Base-by-base conservation (phyloP, 2,329 filamentous ascomycete genomes). In the Aspergillus costaricaensis region DNA sequence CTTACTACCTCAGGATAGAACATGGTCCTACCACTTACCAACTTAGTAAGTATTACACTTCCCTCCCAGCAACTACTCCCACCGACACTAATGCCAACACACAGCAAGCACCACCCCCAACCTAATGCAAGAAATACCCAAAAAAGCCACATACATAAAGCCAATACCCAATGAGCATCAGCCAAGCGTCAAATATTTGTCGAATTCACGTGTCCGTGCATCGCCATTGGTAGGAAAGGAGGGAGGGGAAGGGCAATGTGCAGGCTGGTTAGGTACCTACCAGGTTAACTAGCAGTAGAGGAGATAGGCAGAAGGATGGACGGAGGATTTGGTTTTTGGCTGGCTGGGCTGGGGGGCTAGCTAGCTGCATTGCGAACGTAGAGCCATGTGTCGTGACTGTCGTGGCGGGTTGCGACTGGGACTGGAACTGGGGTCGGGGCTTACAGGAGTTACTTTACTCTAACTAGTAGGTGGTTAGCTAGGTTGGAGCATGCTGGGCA, bases 61-160 rank as follows among this genome's bases (percentile, higher is more conserved):
- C 30, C 30, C 30, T 12, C 30, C 30, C 9, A 36, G 32, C 21
- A 48, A 27, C 44, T 19, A 27, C 25, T 27, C 39, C 39, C 15
- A 19, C 39, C 39, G 15, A 21, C 21, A 50, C 48, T 50, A 9
- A 19, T 27, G 14, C 49, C 49, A 51, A 25, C 32, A 15, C n/a
- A 23, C 51, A 53, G n/a, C 51, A 41, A 10, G 8, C 25, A 53
- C 27, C 27, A 30, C 9, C n/a, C 38, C 14, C 25, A 21, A 53
- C 9, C 53, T 55, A 55, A 55, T 55, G 53, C 53, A 55, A 32
- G 53, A 55, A 47, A 55, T 55, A 30, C 53, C 53, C 53, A 55
- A 55, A 55, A 55, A 36, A 47, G 27, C 23, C 53, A 55, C 53
- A 43, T 41, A 44, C 39, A 30, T 43, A 17, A 27, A 3, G 4